phyloP scores from a whole-genome alignment of 768 basidiomycete species.

The Cantharellus cinnabarinus region DNA sequence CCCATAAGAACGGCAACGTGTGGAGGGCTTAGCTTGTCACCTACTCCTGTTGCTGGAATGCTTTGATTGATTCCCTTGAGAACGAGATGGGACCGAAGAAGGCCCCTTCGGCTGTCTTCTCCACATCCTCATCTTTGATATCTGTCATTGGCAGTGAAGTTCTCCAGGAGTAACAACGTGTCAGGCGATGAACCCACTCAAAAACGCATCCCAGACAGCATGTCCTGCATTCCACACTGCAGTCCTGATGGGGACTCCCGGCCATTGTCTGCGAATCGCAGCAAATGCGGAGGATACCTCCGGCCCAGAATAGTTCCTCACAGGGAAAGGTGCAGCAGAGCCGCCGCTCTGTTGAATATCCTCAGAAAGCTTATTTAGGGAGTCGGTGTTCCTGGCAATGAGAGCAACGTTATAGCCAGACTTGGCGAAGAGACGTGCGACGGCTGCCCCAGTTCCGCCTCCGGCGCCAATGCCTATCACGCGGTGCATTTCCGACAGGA shows the following conservation, averaged over 20 bases:
- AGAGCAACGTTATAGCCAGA: constrained; percentile 45
- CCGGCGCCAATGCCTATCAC: constrained; percentile 22
- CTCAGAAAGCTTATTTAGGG: constrained; percentile 30
- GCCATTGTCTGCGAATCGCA: constrained; percentile 30
- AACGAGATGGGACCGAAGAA: constrained; percentile 43
- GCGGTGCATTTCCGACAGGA: too few species aligned
- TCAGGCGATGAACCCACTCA: not conserved
- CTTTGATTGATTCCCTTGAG: constrained; percentile 34
- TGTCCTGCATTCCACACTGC: constrained; percentile 45
- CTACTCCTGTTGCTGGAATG: constrained; percentile 28
- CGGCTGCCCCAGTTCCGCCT: constrained; percentile 22
- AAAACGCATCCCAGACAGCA: constrained; percentile 30
- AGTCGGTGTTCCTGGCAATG: constrained; percentile 35
- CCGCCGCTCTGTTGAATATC: constrained; percentile 40
- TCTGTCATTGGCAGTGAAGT: constrained; percentile 30
- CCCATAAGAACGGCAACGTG: not conserved
- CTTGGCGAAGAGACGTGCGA: constrained; percentile 21
- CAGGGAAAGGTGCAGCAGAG: constrained; percentile 34
- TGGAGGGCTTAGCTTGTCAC: not conserved
- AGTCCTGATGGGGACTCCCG: constrained; percentile 31
- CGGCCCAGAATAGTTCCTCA: constrained; percentile 21
- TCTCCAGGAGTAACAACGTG: too few species aligned
- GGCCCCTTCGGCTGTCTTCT: constrained; percentile 29
- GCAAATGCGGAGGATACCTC: constrained; percentile 25
- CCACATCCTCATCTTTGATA: constrained; percentile 35